phyloP scores from a whole-genome alignment of 805 yeast species.

The Lipomyces oligophaga region DNA sequence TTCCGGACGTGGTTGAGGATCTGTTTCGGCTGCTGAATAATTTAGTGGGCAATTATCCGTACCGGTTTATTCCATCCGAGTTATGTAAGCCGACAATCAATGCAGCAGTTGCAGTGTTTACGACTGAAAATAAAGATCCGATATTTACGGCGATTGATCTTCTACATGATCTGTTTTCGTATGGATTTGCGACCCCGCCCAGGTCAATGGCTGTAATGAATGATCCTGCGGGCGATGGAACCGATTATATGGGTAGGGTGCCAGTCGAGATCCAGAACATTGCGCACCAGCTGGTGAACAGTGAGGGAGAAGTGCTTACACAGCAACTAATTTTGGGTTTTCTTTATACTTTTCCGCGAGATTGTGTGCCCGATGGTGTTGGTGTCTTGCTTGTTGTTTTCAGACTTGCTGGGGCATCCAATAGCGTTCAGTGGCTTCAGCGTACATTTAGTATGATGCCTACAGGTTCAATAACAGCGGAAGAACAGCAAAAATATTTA shows the following conservation, averaged over 20 bases:
- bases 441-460: conserved; percentile 57
- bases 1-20: conserved; percentile 77
- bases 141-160: conserved; percentile 66
- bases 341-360: conserved; percentile 65
- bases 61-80: conserved; percentile 46
- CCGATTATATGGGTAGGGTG: conserved; percentile 43
- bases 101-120: conserved; percentile 54
- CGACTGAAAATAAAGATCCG: conserved; percentile 66
- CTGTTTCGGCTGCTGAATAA: conserved; percentile 78
- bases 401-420: conserved; percentile 41
- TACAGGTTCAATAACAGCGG: conserved; percentile 55
- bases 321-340: conserved; percentile 59
- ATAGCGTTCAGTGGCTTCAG: conserved; percentile 57
- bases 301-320: conserved; percentile 57
- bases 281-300: conserved; percentile 47
- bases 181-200: conserved; percentile 83
- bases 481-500: conserved; percentile 64
- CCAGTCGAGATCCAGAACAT: conserved; percentile 53
- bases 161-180: conserved; percentile 73
- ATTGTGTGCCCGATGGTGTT: conserved; percentile 67
- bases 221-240: conserved; percentile 11
- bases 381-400: conserved; percentile 66
- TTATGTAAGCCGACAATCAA: conserved; percentile 48
- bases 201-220: conserved; percentile 54
- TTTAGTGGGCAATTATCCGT: conserved; percentile 69